Evolutionary conservation across 1,139 yeast species (phyloP), one percentile per base, ranked within the genome.

Genomic region (Kodamaea sp.): DNA sequence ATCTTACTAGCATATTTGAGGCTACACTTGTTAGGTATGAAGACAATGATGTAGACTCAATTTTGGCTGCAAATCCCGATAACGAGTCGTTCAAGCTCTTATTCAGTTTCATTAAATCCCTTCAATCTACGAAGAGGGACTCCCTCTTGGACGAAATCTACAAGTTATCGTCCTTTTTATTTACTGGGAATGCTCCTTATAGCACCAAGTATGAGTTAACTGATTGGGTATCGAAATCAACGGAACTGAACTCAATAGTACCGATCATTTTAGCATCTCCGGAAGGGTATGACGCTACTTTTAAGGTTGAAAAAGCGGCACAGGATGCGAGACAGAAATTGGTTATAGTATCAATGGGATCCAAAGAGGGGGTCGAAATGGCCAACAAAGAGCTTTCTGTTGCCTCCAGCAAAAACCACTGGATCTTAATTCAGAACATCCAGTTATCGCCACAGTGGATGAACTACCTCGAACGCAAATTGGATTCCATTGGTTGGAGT

Each of bases 391-490:
- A 78, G 13, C 57, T 89, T n/a, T 56, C 59, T 2, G 54, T 50
- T 8, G 76, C 78, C 0, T 51, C 71, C 1, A 59, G 55, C 16
- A 56, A 55, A 4, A 87, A 85, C 1, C 49, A 58, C 2, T 88
- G 96, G 96, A 56, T 89, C 1, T 49, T 88, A 23, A 58, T 89
- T 28, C 95, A 89, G 53, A 89, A 89, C 49, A 69, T 85, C 10
- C 96, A 89, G 44, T 72, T 83, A 69, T 76, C 95, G 0, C 65
- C 75, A 1, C 57, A 56, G 5, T 84, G 95, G 89, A 58, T 85
- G 24, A 74, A 69, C 13, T 54, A 63, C 10, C 55, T 85, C 15
- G 82, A 76, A 29, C 73, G 71, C 44, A 54, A 59, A 16, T 47
- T 82, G 22, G 63, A 62, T 13, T 46, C 55, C 0, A 26, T 65